phyloP scores from a whole-genome alignment of 1,284 basidiomycete genomes.

The Ustilago tritici region DNA sequence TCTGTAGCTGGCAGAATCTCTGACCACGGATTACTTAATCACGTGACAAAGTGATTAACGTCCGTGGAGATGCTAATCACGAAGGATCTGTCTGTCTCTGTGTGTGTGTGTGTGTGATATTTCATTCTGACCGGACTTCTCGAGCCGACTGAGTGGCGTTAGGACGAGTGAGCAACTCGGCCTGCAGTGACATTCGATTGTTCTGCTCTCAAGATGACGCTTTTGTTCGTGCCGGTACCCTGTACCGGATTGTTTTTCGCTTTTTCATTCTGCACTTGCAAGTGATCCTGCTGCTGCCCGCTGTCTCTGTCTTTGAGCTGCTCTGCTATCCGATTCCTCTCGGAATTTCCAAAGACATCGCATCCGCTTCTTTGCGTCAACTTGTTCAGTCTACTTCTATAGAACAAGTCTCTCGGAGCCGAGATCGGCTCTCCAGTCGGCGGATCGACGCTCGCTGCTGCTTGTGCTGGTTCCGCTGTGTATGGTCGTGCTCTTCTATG shows the following conservation, averaged over 20 bases:
- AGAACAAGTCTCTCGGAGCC: neutral
- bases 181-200: neutral
- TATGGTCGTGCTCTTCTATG: neutral
- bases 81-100: neutral
- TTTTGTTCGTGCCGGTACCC: neutral
- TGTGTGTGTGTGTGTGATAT: neutral
- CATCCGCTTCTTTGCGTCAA: neutral
- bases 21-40: neutral
- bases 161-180: neutral
- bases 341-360: neutral
- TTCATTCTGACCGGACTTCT: neutral
- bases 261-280: constrained; percentile 8
- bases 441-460: too few relatives aligned
- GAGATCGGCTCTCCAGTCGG: neutral
- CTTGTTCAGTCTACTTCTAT: neutral
- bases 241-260: neutral
- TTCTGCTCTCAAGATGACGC: neutral
- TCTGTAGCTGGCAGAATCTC: neutral
- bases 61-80: constrained; percentile 3
- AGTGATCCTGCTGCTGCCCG: neutral
- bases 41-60: neutral
- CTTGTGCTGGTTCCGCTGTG: neutral
- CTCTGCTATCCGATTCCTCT: neutral
- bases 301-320: neutral
- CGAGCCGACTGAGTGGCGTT: neutral